phyloP scores from a whole-genome alignment of 176 grass and related monocot species.

The Triticum turgidum region DNA sequence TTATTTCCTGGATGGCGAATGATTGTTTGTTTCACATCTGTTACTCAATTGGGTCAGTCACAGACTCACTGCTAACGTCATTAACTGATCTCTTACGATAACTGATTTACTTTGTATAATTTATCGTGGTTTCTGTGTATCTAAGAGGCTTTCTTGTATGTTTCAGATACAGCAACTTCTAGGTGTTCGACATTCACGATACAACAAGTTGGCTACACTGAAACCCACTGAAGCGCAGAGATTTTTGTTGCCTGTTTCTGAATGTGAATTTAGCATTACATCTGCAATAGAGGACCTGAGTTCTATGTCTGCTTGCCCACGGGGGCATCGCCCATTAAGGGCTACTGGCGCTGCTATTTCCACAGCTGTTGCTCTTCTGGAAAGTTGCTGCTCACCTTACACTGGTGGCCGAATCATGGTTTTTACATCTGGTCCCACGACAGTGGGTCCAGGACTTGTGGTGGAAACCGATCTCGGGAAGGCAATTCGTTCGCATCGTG shows the following conservation, averaged over 20 bases:
- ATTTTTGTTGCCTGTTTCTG: constrained; percentile 82
- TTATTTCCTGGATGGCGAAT: not conserved
- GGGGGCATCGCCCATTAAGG: constrained; percentile 59
- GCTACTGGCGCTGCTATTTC: constrained; percentile 82
- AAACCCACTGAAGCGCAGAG: constrained; percentile 44
- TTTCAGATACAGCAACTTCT: constrained; percentile 87
- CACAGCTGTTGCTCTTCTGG: constrained; percentile 82
- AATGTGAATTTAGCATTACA: constrained; percentile 95
- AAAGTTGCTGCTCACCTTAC: constrained; percentile 66
- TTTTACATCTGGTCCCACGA: constrained; percentile 87
- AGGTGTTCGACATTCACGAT: constrained; percentile 43
- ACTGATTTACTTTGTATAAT: constrained; percentile 1
- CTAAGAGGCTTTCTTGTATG: constrained; percentile 25
- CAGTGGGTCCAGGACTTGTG: constrained; percentile 82
- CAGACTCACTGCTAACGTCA: not conserved
- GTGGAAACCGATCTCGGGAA: constrained; percentile 74
- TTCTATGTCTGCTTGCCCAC: constrained; percentile 48
- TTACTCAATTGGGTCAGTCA: not conserved
- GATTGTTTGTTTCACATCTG: not conserved
- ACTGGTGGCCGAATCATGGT: constrained; percentile 78
- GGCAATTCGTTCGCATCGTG: constrained; percentile 81
- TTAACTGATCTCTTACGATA: not conserved
- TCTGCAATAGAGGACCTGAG: constrained; percentile 72
- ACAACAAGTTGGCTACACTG: constrained; percentile 55
- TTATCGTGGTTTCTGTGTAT: not conserved